Base-by-base conservation (phyloP, 345 rosid genomes). In the Pistacia vera region DNA sequence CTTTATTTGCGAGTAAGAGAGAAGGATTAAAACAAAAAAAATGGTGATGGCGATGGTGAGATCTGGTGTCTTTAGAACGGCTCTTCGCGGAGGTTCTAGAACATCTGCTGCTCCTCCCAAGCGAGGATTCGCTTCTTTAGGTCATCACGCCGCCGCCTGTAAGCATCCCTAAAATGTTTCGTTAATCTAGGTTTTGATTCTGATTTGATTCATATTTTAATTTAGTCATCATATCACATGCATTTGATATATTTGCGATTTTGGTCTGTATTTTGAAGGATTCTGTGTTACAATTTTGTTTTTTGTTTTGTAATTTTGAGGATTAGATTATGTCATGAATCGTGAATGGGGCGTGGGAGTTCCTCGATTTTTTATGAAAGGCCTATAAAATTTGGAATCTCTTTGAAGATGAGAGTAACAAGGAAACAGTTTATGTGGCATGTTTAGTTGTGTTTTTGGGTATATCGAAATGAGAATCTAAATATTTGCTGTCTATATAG, bases 31-130 rank as follows among this genome's bases (percentile, higher is more conserved):
- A 55, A 3, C 70, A 36, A 1, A 20, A 60, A 51, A 44, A 77
- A 90, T 91, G 97, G 90, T 94, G 78, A 85, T 85, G 92, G 89
- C 94, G 75, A 80, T 82, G 81, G 80, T 87, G 77, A 97, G 97
- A 86, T 91, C 94, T 71, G 89, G 87, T 56, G 81, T 88, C 75
- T 86, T 90, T 20, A 90, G 94, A 78, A 79, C 88, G 64, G 78
- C 86, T 73, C 84, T 86, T 48, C 88, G 93, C 60, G 84, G 83
- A 41, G 81, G 89, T 70, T 75, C 96, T 54, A 87, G 78, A 17
- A 54, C 87, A 52, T 72, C 89, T 41, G 70, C 96, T 22, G 81
- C 87, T 38, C 82, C 92, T 66, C 86, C 91, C 33, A 88, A 87
- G 71, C 82, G 98, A 33, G 80, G 80, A 77, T 89, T 95, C 57